Evolutionary conservation across 108 stramenopile genomes (phyloP), one percentile per base, ranked within the genome.

Genomic region (Stephanodiscus triporus): DNA sequence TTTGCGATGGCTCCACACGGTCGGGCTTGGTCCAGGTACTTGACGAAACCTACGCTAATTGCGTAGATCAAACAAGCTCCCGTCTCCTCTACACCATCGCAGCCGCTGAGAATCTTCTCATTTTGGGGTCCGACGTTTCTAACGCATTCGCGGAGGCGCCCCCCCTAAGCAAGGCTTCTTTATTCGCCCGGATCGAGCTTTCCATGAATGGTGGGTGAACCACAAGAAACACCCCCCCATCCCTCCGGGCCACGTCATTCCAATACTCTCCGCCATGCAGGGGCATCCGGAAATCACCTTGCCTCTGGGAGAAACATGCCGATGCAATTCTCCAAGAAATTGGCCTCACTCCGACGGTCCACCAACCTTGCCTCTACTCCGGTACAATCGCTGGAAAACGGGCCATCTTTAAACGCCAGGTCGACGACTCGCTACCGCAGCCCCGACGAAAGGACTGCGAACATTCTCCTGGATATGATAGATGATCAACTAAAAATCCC

Each of bases 371-470:
- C 22, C 26, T 70, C 7, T 70, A 61, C 30, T 27, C 19, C 43
- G 57, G 75, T 0, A 38, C 57, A 13, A 61, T 69, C 29, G 23
- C 68, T 11, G 76, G 72, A 17, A 13, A 63, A 6, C 36, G 45
- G 11, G 64, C 72, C 2, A 27, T 88, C 23, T 43, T 88, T 14
- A 43, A 66, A 4, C 75, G 84, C 0, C 87, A 88, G 32, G 82
- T 85, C 1, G 84, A 88, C 58, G 83, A 88, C 45, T 81, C 24
- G 72, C 81, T 1, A 14, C 55, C 24, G 77, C 81, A 6, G 36
- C 72, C 11, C 61, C 20, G 14, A 16, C 24, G 45, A 49, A 1
- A 11, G 2, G 2, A 62, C 50, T 9, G 42, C 58, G 5, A 29
- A 72, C 23, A 9, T 13, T 49, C 37, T 47, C 32, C 32, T 34